A percentile compares a stretch with the other conserved stretches of the same genome.
phyloP scores from a whole-genome alignment of 148 eudicot species.

The Nyssa sinensis region DNA sequence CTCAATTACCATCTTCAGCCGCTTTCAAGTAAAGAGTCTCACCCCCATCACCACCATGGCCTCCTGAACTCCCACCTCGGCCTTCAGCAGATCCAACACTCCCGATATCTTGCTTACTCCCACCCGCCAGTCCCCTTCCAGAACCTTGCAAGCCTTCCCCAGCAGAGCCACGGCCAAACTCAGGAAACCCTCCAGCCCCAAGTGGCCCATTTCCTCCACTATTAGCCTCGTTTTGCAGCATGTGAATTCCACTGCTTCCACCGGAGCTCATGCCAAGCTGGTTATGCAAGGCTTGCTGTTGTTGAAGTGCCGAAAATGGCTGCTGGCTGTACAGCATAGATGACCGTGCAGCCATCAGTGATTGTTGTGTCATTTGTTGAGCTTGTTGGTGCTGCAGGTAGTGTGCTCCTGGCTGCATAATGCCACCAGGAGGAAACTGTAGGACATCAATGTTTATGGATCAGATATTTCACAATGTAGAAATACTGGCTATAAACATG shows the following conservation, averaged over 20 bases:
- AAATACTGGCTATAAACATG: neutral
- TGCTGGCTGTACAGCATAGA: slow-evolving; percentile 88
- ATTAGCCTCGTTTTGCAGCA: slow-evolving; percentile 70
- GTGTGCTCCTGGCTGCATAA: slow-evolving; percentile 62
- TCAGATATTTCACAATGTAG: neutral
- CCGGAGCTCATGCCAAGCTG: slow-evolving; percentile 75
- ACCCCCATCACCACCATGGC: slow-evolving; percentile 50
- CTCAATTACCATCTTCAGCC: slow-evolving; percentile 63
- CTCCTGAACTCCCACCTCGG: slow-evolving; percentile 38
- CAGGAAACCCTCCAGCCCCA: slow-evolving; percentile 49
- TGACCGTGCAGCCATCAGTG: slow-evolving; percentile 87
- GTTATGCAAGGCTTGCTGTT: slow-evolving; percentile 62
- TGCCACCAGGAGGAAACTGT: slow-evolving; percentile 52
- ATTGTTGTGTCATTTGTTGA: slow-evolving; percentile 72
- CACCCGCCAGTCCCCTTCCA: slow-evolving; percentile 23
- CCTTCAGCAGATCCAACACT: slow-evolving; percentile 39
- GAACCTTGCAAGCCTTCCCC: slow-evolving; percentile 8
- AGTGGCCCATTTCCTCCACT: slow-evolving; percentile 28
- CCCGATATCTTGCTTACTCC: slow-evolving; percentile 59
- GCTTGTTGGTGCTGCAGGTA: slow-evolving; percentile 85
- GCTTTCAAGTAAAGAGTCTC: slow-evolving; percentile 75
- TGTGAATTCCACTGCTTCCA: slow-evolving; percentile 56
- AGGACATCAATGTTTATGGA: neutral
- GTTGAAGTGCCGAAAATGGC: slow-evolving; percentile 71
- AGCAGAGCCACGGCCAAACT: slow-evolving; percentile 41